Percentiles rank a stretch among this genome's conserved stretches.
Conservation (phyloP, 371 early-diverging fungal genomes). For the Blakeslea trispora region DNA sequence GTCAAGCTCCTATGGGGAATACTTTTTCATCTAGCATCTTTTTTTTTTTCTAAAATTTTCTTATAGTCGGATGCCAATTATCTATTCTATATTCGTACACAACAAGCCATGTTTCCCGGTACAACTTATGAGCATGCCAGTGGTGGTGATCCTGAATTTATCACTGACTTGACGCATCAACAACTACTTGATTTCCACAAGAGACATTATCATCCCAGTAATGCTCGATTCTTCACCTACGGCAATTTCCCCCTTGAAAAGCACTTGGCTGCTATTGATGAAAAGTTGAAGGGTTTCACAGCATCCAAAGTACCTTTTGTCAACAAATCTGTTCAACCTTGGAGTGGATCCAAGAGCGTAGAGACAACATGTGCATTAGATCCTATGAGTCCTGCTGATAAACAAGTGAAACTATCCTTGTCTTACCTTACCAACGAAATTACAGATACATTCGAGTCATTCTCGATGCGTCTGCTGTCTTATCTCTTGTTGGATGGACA, state of each 20-base stretch:
- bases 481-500: slow-evolving; percentile 85
- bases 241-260: slow-evolving; percentile 82
- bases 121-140: slow-evolving; percentile 82
- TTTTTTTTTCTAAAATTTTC: too few species aligned
- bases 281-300: slow-evolving; percentile 48
- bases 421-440: slow-evolving; percentile 81
- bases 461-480: slow-evolving; percentile 78
- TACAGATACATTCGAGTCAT: slow-evolving; percentile 78
- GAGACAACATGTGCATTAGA: slow-evolving; percentile 71
- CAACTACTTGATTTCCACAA: slow-evolving; percentile 82
- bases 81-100: slow-evolving; percentile 74
- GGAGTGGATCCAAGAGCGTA: slow-evolving; percentile 52
- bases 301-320: slow-evolving; percentile 45
- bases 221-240: slow-evolving; percentile 88
- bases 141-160: slow-evolving; percentile 91
- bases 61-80: slow-evolving; percentile 78
- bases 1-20: too few species aligned
- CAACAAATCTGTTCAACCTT: slow-evolving; percentile 55
- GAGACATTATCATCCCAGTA: slow-evolving; percentile 88
- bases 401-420: slow-evolving; percentile 77
- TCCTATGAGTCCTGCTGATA: slow-evolving; percentile 76
- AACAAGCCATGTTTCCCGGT: slow-evolving; percentile 83
- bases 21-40: too few species aligned
- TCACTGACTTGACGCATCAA: slow-evolving; percentile 85
- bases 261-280: slow-evolving; percentile 71